Evolutionary conservation across 257 asterid genomes (phyloP), one percentile per base, ranked within the genome.

Genomic region (Nicotiana obtusifolia): DNA sequence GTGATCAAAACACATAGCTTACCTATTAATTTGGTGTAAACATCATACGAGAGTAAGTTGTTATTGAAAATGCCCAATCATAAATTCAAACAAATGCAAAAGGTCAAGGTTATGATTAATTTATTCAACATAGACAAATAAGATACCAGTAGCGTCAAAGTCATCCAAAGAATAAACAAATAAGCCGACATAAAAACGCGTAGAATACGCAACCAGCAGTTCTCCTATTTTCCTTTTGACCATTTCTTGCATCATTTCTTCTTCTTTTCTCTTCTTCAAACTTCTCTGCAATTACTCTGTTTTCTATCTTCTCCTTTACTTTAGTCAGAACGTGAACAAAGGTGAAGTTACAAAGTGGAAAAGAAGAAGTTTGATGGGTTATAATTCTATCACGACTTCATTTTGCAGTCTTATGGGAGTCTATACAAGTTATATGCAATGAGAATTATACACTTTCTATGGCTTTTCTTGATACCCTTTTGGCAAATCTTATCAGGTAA

Each of bases 401-500:
- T 65, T 65, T 69, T 20, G 15, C 44, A 14, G 35, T 61, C 33
- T 61, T 61, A 61, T 61, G 67, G 33, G 19, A 22, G 35, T 61
- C 71, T 28, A 33, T 19, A 0, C 54, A 68, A 68, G 30, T 20
- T 71, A 19, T 5, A 44, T 1, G 56, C 41, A 69, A 93, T 93
- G 98, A 90, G 83, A 87, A 87, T 26, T 81, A 84, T 76, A 0
- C 10, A 78, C 60, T 15, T 91, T 71, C 60, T 88, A 49, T 91
- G 92, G 81, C 81, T 88, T 73, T 85, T 92, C 73, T 82, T 85
- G 82, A 67, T 87, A 13, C 69, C 64, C 60, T 67, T 88, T 47
- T 60, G 86, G 85, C 86, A 68, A 19, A 64, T 82, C 31, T 52
- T 87, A 15, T 83, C 61, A n/a, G 57, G 53, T 3, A 4, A 22